Base-by-base conservation (phyloP, 306 rosid species). In the Potentilla sterilis region DNA sequence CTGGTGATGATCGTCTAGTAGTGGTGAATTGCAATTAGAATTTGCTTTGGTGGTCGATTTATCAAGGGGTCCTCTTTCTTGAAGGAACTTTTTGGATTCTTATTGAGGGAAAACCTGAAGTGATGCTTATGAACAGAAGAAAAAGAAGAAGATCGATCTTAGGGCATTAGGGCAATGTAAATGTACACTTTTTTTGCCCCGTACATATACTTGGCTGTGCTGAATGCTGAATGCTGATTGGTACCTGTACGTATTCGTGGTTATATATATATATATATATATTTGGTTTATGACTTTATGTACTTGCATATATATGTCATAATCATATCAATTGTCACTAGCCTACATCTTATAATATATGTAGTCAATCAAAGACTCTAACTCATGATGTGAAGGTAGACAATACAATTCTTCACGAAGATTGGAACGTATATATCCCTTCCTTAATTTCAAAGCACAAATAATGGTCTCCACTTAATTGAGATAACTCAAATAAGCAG, bases 11-110 rank as follows among this genome's bases (percentile, higher is more conserved):
- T 74, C 83, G 85, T 79, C 35, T 35, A 18, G 18, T 32, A 49
- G 69, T 65, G 46, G 35, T 58, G 71, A 81, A 80, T 80, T 75
- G 80, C 52, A 87, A 75, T 81, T 70, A 84, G 67, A 80, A 83
- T 37, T 84, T 86, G 84, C 70, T 69, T 79, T 72, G 84, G 80
- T 38, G 69, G 43, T 4, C 40, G 37, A 66, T 64, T 43, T 43
- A 61, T 61, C 69, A 44, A 84, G 89, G 89, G 87, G 13, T 84
- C 88, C 71, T 19, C 38, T 2, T 40, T 73, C 83, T 79, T 37
- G 81, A 84, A 73, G 79, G 54, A 81, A 69, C 83, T 70, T 86
- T 82, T 88, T 78, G 90, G 92, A 90, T 86, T 86, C 92, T 86
- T 49, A 70, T 42, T 64, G 58, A 72, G 78, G 84, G 44, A 12